These are phyloP conservation scores for Pseudoturritis turrita DNA, from an alignment of 345 rosid genomes.

Conservation along the genomic window DNA sequence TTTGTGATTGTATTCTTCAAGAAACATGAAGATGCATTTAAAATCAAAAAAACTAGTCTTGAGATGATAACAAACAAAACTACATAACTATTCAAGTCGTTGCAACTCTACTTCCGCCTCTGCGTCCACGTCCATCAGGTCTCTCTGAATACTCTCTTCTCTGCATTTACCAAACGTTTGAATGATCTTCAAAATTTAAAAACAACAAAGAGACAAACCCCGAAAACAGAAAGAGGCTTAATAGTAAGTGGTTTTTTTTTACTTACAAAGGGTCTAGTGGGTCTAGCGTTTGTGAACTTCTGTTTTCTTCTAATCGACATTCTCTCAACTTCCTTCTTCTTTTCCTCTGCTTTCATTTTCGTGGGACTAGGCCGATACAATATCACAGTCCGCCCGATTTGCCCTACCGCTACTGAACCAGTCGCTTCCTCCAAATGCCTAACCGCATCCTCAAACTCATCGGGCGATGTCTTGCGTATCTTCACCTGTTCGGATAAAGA, in stretches of 20 bases:
- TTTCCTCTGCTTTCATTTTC: slow-evolving; percentile 80
- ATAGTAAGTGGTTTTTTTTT: neutral
- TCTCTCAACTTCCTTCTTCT: slow-evolving; percentile 51
- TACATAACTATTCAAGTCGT: neutral
- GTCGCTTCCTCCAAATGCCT: slow-evolving; percentile 62
- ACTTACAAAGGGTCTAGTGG: slow-evolving; percentile 25
- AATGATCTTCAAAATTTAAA: neutral
- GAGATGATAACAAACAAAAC: slow-evolving; percentile 3
- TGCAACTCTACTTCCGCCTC: slow-evolving; percentile 36
- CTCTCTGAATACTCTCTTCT: slow-evolving; percentile 35
- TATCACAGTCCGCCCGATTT: slow-evolving; percentile 81
- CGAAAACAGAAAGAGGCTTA: neutral
- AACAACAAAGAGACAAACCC: neutral
- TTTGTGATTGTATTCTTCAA: neutral
- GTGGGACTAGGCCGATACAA: slow-evolving; percentile 75
- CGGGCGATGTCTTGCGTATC: slow-evolving; percentile 73
- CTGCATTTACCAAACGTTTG: slow-evolving; percentile 31
- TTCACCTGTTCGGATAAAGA: slow-evolving; percentile 45
- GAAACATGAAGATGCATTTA: neutral
- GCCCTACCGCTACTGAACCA: slow-evolving; percentile 69
- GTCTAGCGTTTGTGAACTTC: slow-evolving; percentile 19
- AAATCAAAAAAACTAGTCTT: neutral
- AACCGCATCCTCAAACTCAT: slow-evolving; percentile 77
- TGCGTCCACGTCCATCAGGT: slow-evolving; percentile 41
- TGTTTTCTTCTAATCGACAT: slow-evolving; percentile 32